These are phyloP conservation scores for Pichia phayaonensis DNA, from an alignment of 805 yeast species.

Conservation along the genomic window DNA sequence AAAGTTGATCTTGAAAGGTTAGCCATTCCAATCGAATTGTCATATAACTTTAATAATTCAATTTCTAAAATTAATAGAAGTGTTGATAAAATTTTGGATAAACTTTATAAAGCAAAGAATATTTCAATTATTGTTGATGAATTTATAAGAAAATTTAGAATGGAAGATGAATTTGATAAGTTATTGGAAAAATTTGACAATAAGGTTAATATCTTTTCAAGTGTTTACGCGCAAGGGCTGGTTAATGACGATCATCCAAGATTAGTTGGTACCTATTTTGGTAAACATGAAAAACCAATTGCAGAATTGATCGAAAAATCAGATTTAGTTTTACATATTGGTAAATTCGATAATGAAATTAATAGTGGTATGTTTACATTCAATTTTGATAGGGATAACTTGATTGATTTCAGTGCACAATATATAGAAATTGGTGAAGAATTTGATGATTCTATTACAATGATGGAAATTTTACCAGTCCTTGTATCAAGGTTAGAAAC, in stretches of 20 bases:
- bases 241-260: conserved; percentile 35
- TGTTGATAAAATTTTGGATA: conserved; percentile 27
- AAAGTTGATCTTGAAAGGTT: conserved; percentile 33
- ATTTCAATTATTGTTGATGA: conserved; percentile 38
- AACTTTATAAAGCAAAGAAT: conserved; percentile 30
- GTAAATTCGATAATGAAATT: conserved; percentile 56
- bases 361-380: conserved; percentile 56
- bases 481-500: conserved; percentile 34
- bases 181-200: conserved; percentile 28
- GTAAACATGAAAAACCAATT: conserved; percentile 26
- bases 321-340: conserved; percentile 67
- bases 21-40: conserved; percentile 22
- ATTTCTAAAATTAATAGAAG: conserved; percentile 17
- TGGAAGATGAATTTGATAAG: conserved; percentile 22
- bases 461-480: conserved; percentile 27
- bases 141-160: conserved; percentile 33
- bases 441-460: conserved; percentile 18
- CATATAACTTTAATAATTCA: conserved; percentile 14
- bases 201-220: conserved; percentile 34
- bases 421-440: conserved; percentile 32
- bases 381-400: conserved; percentile 18
- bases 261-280: conserved; percentile 39
- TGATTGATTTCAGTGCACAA: conserved; percentile 37
- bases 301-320: conserved; percentile 38
- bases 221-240: conserved; percentile 33